Conservation (phyloP, 306 rosid genomes). For the Fagus sylvatica region DNA sequence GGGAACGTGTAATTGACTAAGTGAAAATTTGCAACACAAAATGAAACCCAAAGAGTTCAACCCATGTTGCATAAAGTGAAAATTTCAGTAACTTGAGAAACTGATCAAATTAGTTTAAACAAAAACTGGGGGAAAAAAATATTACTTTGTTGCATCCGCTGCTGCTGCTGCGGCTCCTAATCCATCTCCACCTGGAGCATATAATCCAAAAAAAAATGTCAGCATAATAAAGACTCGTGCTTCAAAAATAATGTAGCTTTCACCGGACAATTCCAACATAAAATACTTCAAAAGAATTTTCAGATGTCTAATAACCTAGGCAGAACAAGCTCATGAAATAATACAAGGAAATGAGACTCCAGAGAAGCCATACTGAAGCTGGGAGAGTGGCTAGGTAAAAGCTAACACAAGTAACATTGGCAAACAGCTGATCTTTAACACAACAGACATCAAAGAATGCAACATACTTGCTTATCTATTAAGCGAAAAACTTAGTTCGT, state of each 20-base stretch:
- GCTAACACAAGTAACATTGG: background rate
- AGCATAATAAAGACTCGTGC: slow-evolving; percentile 16
- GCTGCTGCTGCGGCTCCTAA: slow-evolving; percentile 50
- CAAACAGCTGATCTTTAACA: no score
- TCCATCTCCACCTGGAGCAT: slow-evolving; percentile 67
- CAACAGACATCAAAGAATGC: background rate
- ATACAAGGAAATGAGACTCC: background rate
- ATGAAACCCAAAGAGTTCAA: slow-evolving; percentile 4
- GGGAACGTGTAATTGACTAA: background rate
- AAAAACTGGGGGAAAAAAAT: slow-evolving; percentile 2
- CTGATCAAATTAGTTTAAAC: background rate
- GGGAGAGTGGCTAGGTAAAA: background rate
- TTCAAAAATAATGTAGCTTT: background rate
- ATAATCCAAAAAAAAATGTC: slow-evolving; percentile 31
- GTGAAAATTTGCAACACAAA: slow-evolving; percentile 16
- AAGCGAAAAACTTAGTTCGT: background rate
- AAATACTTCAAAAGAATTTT: background rate
- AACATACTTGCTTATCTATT: background rate
- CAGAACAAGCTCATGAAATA: background rate
- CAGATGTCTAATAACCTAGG: background rate
- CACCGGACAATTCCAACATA: slow-evolving; percentile 7
- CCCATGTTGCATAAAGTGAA: background rate
- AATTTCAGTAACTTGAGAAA: background rate
- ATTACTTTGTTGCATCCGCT: slow-evolving; percentile 94
- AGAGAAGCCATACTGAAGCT: background rate